Conservation (phyloP, 148 eudicot genomes). For the Oxyria digyna region DNA sequence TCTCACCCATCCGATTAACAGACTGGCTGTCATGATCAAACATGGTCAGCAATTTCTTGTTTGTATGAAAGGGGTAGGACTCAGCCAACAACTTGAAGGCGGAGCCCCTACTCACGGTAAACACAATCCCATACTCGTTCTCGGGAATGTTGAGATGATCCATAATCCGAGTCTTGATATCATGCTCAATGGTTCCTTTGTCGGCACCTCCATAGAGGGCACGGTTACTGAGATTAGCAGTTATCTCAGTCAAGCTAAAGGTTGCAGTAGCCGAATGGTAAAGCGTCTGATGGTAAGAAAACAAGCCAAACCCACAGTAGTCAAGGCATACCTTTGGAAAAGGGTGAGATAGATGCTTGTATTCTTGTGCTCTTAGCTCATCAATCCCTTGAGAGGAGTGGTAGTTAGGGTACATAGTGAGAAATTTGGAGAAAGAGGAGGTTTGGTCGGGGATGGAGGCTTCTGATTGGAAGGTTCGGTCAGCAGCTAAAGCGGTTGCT, state of each 20-base stretch:
- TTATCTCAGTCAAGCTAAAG: slow-evolving; percentile 85
- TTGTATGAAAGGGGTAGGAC: slow-evolving; percentile 88
- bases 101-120: slow-evolving; percentile 91
- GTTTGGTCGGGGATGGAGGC: slow-evolving; percentile 58
- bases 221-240: slow-evolving; percentile 87
- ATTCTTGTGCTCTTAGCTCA: slow-evolving; percentile 76
- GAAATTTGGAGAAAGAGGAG: slow-evolving; percentile 69
- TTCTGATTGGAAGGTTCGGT: slow-evolving; percentile 42
- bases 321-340: slow-evolving; percentile 87
- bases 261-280: slow-evolving; percentile 80
- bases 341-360: slow-evolving; percentile 57
- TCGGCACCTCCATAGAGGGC: slow-evolving; percentile 91
- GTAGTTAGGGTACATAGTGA: slow-evolving; percentile 79
- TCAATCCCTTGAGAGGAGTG: slow-evolving; percentile 72
- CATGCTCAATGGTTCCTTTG: slow-evolving; percentile 79
- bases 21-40: slow-evolving; percentile 99
- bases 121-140: slow-evolving; percentile 89
- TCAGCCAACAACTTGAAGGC: slow-evolving; percentile 92
- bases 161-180: slow-evolving; percentile 72
- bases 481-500: slow-evolving; percentile 91
- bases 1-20: slow-evolving; percentile 90
- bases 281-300: slow-evolving; percentile 73
- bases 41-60: slow-evolving; percentile 87
- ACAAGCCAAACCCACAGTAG: slow-evolving; percentile 95
- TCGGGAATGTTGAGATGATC: slow-evolving; percentile 94